Base-by-base conservation (phyloP, 331 rosid genomes). In the Arachis monticola region DNA sequence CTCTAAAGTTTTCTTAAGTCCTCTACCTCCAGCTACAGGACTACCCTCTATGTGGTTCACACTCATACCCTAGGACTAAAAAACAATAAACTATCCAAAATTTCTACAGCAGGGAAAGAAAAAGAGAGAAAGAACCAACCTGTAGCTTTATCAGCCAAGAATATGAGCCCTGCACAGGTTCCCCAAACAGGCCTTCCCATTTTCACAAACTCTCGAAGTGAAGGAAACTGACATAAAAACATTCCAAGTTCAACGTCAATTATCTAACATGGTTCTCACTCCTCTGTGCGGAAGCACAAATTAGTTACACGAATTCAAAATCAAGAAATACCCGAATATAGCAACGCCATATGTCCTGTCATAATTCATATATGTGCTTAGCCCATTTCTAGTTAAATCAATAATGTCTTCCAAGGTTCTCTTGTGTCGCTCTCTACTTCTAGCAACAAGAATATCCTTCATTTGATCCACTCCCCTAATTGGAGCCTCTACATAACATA, bases 101-200 rank as follows among this genome's bases (percentile, higher is more conserved):
- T 38, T 38, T 58, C 38, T 75, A 61, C 50, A 38, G 2, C 27
- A 12, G 11, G 57, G 13, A 5, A 51, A 72, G 46, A 69, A 50
- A 82, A 79, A 30, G 70, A 76, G 51, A 67, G 74, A 61, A 73
- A 69, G 60, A 78, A 80, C 71, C 48, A 62, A 94, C 99, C 97
- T 75, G 76, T 44, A 57, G 99, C 97, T 63, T 85, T 92, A 76
- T 92, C 45, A 56, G 99, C 99, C 84, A 92, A 80, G 86, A 94
- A 94, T 72, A 92, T 92, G 45, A 94, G 99, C 75, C 99, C 97
- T 10, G 97, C 99, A 85, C 99, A 94, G 68, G 97, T 94, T 80
- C 99, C 97, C 99, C 99, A 94, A 50, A 94, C 97, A 77, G 99
- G 99, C 86, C 85, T 94, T 73, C 97, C 97, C 86, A 85, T 71